These are phyloP conservation scores for Datura wrightii DNA, from an alignment of 257 asterid genomes.

Conservation along the genomic window DNA sequence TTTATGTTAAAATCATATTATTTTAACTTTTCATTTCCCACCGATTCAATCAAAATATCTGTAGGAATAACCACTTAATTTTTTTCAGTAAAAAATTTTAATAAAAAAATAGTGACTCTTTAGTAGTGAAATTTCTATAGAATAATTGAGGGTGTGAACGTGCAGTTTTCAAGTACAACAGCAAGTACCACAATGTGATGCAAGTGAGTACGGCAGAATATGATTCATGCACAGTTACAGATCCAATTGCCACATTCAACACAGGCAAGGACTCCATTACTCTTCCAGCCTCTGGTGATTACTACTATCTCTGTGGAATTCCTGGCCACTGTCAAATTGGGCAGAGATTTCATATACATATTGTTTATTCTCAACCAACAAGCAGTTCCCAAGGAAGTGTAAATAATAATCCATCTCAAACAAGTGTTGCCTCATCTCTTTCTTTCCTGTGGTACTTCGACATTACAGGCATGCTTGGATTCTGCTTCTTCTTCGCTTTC, in stretches of 20 bases:
- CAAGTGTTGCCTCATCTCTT: not conserved
- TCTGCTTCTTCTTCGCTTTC: not conserved
- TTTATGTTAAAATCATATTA: no score
- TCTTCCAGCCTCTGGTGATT: not conserved
- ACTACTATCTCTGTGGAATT: slow-evolving; percentile 14
- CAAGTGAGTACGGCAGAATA: slow-evolving; percentile 27
- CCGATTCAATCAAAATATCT: no score
- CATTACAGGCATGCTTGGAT: not conserved
- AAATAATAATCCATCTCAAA: not conserved
- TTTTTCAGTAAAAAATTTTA: no score
- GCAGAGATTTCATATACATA: slow-evolving; percentile 20
- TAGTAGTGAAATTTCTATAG: not conserved
- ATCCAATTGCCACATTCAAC: slow-evolving; percentile 27
- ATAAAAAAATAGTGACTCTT: no score
- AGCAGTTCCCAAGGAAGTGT: not conserved
- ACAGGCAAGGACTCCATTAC: slow-evolving; percentile 27
- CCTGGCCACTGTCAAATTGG: slow-evolving; percentile 33
- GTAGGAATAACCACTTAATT: no score
- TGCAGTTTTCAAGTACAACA: slow-evolving; percentile 29
- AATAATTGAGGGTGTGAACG: not conserved
- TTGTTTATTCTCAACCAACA: not conserved
- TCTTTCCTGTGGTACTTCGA: not conserved
- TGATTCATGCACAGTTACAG: slow-evolving; percentile 8
- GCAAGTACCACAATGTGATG: slow-evolving; percentile 32
- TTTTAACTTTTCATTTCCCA: no score